A percentile compares a stretch with the other conserved stretches of the same genome.
These are phyloP conservation scores for Debaryomyces maramus DNA, from an alignment of 805 yeast genomes.

Conservation along the genomic window DNA sequence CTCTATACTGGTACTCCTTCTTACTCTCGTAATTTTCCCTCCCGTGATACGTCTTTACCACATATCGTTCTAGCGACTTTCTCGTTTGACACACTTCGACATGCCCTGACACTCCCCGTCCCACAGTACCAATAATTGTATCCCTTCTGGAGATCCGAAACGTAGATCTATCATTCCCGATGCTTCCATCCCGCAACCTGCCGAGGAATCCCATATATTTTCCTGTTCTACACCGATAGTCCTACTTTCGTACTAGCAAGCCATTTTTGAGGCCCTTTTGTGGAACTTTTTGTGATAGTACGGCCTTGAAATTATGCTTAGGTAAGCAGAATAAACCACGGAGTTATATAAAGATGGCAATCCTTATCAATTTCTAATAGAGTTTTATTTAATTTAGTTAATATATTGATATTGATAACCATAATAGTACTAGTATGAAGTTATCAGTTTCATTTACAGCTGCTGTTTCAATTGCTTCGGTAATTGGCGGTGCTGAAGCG, in stretches of 20 bases:
- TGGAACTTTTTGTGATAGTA: too few relatives aligned
- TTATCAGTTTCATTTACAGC: slow-evolving; percentile 17
- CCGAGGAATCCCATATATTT: background rate
- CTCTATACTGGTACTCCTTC: slow-evolving; percentile 39
- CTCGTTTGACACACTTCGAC: slow-evolving; percentile 14
- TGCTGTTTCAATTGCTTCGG: slow-evolving; percentile 18
- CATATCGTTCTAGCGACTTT: slow-evolving; percentile 22
- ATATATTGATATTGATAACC: background rate
- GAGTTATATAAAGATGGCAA: too few relatives aligned
- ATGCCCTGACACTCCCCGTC: slow-evolving; percentile 16
- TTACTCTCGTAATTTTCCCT: slow-evolving; percentile 41
- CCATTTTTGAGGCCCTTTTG: too few relatives aligned
- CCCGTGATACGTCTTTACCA: slow-evolving; percentile 46
- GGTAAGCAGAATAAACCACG: too few relatives aligned
- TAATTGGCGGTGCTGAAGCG: slow-evolving; percentile 19
- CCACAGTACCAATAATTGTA: slow-evolving; percentile 5
- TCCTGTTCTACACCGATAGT: background rate
- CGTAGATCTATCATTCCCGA: background rate
- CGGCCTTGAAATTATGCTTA: too few relatives aligned
- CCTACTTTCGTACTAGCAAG: background rate
- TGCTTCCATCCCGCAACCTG: background rate
- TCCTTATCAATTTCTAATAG: background rate
- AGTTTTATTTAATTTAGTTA: background rate
- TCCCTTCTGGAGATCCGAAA: background rate
- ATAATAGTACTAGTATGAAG: slow-evolving; percentile 14